Evolutionary conservation across 1,284 basidiomycete species (phyloP), one percentile per base, ranked within the genome.

Genomic region (Stygiomarasmius scandens): DNA sequence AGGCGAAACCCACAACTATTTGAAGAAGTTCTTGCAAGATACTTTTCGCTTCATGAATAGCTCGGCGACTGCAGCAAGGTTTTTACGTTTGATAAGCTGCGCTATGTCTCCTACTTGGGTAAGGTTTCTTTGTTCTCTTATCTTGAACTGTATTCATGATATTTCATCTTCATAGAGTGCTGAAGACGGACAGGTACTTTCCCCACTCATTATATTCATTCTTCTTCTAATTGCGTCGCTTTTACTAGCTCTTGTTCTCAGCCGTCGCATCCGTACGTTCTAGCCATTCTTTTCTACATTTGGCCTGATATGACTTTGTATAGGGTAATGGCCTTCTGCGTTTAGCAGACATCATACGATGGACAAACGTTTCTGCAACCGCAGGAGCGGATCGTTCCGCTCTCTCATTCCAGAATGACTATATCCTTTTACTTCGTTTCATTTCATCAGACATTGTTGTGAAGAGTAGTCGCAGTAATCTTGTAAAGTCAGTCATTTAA

Each of bases 401-500:
- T 9, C 14, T 20, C 24, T 8, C 14, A 60, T 48, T 47, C 48
- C 43, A 23, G 63, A 11, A 22, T 25, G 14, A 19, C 23, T 38
- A 2, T n/a, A 11, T 2, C 49, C 45, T 16, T 3, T 29, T 52
- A 27, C 12, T 34, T 22, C 52, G 89, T 85, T 88, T 86, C 62
- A 69, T 87, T 25, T 79, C 87, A 0, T 89, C 86, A 1, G 81
- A 86, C 44, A 77, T 83, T 47, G 80, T 90, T 1, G 64, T 87
- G 24, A 86, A 85, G 67, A 87, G 80, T 44, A 85, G 84, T 0
- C 62, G 87, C 36, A 74, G 73, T 23, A 78, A 80, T 43, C 70
- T 77, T 45, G 77, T 82, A 32, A 89, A 89, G 85, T 88, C 66
- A 53, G 74, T 53, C 24, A n/a, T 32, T 12, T 20, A 22, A 23